These are phyloP conservation scores for Gossypium bickii DNA, from an alignment of 345 rosid species.

Conservation along the genomic window DNA sequence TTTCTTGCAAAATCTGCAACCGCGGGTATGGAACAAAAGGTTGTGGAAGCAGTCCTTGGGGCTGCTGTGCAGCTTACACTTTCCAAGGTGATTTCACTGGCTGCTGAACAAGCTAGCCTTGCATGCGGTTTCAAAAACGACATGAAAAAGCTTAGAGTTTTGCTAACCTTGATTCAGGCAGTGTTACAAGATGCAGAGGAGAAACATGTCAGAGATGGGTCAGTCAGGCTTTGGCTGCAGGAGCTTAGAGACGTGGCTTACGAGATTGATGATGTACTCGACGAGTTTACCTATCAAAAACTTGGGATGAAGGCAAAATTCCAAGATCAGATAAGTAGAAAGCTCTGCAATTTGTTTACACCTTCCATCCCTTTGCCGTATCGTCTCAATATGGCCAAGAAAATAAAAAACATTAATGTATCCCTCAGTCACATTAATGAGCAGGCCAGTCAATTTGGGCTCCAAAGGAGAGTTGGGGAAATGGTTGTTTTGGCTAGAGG, in stretches of 20 bases:
- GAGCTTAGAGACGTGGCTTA: not conserved
- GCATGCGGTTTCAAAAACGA: not conserved
- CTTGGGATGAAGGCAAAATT: too few species aligned
- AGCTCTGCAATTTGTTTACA: not conserved
- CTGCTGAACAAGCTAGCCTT: not conserved
- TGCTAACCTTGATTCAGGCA: not conserved
- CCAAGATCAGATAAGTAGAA: not conserved
- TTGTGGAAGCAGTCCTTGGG: not conserved
- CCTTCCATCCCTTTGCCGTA: not conserved
- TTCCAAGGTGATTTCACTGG: not conserved
- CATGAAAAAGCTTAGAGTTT: not conserved
- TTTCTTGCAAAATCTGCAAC: not conserved
- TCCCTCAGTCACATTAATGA: not conserved
- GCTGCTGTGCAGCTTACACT: not conserved
- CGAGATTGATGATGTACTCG: too few species aligned
- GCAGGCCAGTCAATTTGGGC: not conserved
- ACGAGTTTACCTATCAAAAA: too few species aligned
- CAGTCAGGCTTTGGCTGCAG: not conserved
- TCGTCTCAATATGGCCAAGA: not conserved
- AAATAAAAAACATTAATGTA: too few species aligned
- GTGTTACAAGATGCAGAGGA: not conserved
- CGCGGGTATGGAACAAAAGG: not conserved
- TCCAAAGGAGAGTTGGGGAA: not conserved
- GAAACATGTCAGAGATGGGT: not conserved
- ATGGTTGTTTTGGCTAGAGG: not conserved